phyloP scores from a whole-genome alignment of 108 stramenopile species.

The Nitzschia putrida region DNA sequence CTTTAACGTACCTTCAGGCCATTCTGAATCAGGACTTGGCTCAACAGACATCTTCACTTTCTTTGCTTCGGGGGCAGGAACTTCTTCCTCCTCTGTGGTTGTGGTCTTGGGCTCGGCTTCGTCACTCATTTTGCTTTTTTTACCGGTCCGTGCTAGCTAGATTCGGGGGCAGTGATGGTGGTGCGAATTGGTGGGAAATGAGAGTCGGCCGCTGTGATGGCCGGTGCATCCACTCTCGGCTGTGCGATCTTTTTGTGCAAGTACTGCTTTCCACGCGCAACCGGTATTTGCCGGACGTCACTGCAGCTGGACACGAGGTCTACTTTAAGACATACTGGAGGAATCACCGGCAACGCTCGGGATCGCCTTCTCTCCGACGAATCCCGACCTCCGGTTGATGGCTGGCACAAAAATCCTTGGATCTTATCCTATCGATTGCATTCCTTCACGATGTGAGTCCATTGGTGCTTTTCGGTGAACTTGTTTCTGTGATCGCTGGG shows the following conservation, averaged over 20 bases:
- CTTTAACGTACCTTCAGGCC: conserved; percentile 40
- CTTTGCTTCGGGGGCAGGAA: conserved; percentile 21
- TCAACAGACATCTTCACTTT: conserved; percentile 38
- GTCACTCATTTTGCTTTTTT: conserved; percentile 18
- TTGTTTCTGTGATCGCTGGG: too few relatives aligned
- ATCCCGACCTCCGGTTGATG: not conserved
- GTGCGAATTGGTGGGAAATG: too few relatives aligned
- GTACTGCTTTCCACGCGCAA: too few relatives aligned
- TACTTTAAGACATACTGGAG: not conserved
- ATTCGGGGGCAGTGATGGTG: too few relatives aligned
- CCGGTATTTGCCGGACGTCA: not conserved
- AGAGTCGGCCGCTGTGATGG: not conserved
- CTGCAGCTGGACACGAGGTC: not conserved
- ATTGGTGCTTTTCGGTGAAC: too few relatives aligned
- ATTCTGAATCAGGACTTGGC: conserved; percentile 42
- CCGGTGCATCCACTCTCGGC: not conserved
- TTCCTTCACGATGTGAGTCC: too few relatives aligned
- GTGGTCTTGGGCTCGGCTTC: not conserved
- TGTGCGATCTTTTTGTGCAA: not conserved
- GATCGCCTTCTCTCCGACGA: not conserved
- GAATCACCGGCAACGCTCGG: not conserved
- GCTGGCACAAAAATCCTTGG: not conserved
- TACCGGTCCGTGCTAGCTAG: not conserved
- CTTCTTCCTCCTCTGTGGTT: conserved; percentile 13
- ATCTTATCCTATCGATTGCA: too few relatives aligned